A percentile compares a stretch with the other conserved stretches of the same genome.
Evolutionary conservation across 179 eudicot genomes (phyloP).

Genomic region (Silene coronaria): DNA sequence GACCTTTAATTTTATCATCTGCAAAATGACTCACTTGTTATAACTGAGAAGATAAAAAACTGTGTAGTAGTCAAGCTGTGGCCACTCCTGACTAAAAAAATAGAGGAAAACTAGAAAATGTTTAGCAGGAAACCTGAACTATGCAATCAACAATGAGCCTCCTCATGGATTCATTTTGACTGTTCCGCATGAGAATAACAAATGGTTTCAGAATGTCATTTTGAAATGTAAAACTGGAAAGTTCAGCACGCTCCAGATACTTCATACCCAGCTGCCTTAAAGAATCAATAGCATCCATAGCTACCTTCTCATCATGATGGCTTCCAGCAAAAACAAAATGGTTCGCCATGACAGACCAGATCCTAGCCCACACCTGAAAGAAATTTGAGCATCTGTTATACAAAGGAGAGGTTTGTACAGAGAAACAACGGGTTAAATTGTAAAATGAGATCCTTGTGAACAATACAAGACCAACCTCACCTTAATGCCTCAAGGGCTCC

Average conservation of each 20-base stretch:
- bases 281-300: constrained; percentile 98
- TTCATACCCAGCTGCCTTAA: constrained; percentile 95
- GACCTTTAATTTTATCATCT: constrained; percentile 98
- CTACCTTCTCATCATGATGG: constrained; percentile 95
- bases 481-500: too few relatives aligned
- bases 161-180: constrained; percentile 79
- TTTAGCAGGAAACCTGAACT: constrained; percentile 57
- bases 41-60: too few relatives aligned
- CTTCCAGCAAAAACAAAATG: constrained; percentile 97
- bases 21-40: constrained; percentile 15
- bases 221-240: constrained; percentile 87
- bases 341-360: constrained; percentile 89
- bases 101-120: background rate
- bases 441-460: background rate
- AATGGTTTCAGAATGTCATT: constrained; percentile 95
- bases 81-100: too few relatives aligned
- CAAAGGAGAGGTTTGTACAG: background rate
- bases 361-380: constrained; percentile 97
- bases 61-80: too few relatives aligned
- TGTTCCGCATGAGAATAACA: constrained; percentile 87
- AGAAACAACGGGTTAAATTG: background rate
- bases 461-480: background rate
- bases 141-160: constrained; percentile 94
- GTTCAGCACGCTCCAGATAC: constrained; percentile 90
- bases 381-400: constrained; percentile 10